phyloP scores from a whole-genome alignment of 2,329 filamentous ascomycete genomes.

The Trichoderma sp. region DNA sequence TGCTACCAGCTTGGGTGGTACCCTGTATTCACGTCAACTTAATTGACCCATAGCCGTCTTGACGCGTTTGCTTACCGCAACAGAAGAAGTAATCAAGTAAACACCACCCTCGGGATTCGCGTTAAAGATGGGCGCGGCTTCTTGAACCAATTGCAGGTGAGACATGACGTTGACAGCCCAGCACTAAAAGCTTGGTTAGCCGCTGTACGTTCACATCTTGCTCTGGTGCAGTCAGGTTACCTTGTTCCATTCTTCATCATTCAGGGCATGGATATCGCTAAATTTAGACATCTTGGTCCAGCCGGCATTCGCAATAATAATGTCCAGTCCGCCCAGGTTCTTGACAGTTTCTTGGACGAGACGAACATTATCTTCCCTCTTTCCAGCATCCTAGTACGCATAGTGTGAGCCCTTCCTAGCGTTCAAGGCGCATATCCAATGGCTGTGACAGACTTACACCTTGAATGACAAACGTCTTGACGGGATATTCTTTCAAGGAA shows the following conservation, averaged over 20 bases:
- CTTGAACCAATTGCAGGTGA: slow-evolving; percentile 14
- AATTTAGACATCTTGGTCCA: slow-evolving; percentile 15
- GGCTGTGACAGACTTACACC: background rate
- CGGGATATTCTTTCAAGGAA: background rate
- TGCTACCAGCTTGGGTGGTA: background rate
- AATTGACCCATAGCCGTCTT: background rate
- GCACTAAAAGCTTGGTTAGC: background rate
- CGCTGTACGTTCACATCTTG: too few relatives aligned
- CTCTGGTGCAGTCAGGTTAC: background rate
- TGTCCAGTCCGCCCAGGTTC: slow-evolving; percentile 5
- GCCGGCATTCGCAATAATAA: slow-evolving; percentile 15
- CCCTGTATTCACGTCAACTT: background rate
- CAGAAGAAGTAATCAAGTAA: slow-evolving; percentile 12
- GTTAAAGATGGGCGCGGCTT: slow-evolving; percentile 15
- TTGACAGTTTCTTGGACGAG: slow-evolving; percentile 8
- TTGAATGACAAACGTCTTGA: background rate
- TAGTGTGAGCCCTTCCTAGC: background rate
- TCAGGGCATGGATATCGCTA: slow-evolving; percentile 2
- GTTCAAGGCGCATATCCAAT: background rate
- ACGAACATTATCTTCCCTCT: slow-evolving; percentile 10
- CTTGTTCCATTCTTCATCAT: slow-evolving; percentile 17
- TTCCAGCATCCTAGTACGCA: background rate
- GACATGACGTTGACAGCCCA: slow-evolving; percentile 18
- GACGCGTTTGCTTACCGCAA: background rate
- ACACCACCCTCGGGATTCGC: slow-evolving; percentile 12